Base-by-base conservation (phyloP, 2,329 filamentous ascomycete genomes). In the Ceratocystis papillata region DNA sequence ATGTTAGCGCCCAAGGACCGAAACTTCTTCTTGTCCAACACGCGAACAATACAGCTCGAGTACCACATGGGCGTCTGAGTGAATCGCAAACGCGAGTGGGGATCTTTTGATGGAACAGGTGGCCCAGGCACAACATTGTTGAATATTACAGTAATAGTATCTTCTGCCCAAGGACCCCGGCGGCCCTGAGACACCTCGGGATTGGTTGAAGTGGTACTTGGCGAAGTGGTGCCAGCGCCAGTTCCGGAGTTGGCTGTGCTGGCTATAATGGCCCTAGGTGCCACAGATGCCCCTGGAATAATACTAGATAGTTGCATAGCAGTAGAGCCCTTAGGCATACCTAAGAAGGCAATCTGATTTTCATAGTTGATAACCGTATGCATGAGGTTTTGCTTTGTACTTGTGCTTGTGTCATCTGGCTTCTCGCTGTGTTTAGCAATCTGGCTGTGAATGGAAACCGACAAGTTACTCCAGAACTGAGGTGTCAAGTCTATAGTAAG, bases 71-170 rank as follows among this genome's bases (percentile, higher is more conserved):
- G 71, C 63, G 67, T 2, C 61, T 66, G 20, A 68, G 69, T 6
- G 67, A 41, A 37, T 67, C 64, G 25, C 60, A 41, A 37, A 67
- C 64, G 25, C 59, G 48, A 6, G 37, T 64, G 17, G 69, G 67
- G 17, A 60, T 66, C 10, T 65, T 37, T 63, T 66, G 25, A 22
- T 28, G 25, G 45, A 25, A 25, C 63, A 25, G 63, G 60, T 41
- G n/a, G 50, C 48, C 61, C 63, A 65, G 70, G 50, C 67, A 76
- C 75, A 30, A 81, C 73, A 15, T 78, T 79, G 68, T 76, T 79
- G 71, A 85, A 86, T n/a, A 77, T 78, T 62, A 89, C 76, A 62
- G 79, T 79, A 33, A 88, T 77, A 45, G 79, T 78, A 67, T 88
- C 80, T 50, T 79, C 77, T 1, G 83, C 84, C 85, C 85, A 88